Percentiles rank a stretch among this genome's conserved stretches.
Evolutionary conservation across 2,329 filamentous ascomycete genomes (phyloP).

Genomic region (Amauroascus verrucosus): DNA sequence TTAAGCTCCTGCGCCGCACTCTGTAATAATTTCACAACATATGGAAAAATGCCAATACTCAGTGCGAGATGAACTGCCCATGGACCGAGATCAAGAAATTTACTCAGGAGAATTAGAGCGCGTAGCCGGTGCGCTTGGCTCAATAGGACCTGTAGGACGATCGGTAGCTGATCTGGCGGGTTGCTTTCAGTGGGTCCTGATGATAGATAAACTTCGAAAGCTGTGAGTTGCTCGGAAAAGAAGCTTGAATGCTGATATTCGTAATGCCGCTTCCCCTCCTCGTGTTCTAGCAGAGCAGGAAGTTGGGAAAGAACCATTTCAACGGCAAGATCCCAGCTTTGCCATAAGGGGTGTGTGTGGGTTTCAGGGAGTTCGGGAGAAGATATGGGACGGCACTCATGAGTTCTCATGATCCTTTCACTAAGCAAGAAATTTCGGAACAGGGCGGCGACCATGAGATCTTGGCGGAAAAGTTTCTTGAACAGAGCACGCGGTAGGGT

Average conservation of each 20-base stretch:
- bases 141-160: conserved; percentile 87
- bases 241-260: conserved; percentile 92
- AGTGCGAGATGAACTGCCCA: conserved; percentile 98
- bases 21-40: conserved; percentile 92
- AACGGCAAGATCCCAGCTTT: conserved; percentile 93
- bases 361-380: conserved; percentile 88
- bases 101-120: conserved; percentile 80
- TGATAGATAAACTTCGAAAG: conserved; percentile 88
- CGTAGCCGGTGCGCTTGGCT: conserved; percentile 90
- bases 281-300: conserved; percentile 65
- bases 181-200: conserved; percentile 75
- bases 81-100: conserved; percentile 87
- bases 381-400: conserved; percentile 89
- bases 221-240: conserved; percentile 92
- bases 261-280: conserved; percentile 66
- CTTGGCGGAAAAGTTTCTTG: conserved; percentile 92
- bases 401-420: conserved; percentile 90
- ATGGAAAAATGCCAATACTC: conserved; percentile 97
- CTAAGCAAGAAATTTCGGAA: conserved; percentile 94
- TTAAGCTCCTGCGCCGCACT: conserved; percentile 91
- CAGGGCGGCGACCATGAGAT: conserved; percentile 95
- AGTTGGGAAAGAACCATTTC: conserved; percentile 90
- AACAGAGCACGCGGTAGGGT: conserved; percentile 81
- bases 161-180: conserved; percentile 86
- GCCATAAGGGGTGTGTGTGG: conserved; percentile 88